Evolutionary conservation across 306 rosid genomes (phyloP).

Genomic region (Psophocarpus tetragonolobus): DNA sequence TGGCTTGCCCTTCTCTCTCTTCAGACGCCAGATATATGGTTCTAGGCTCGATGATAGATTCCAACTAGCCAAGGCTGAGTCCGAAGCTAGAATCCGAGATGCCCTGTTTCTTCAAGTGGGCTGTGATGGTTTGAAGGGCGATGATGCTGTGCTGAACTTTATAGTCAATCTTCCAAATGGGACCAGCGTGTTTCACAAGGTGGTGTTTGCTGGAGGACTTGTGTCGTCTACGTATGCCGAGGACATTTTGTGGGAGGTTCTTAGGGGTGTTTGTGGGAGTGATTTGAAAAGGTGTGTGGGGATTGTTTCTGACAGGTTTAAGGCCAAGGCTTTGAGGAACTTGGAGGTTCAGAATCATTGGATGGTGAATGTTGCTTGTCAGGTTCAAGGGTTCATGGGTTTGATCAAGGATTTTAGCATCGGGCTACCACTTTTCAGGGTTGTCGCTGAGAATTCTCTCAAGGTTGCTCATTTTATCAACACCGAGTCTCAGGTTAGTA

Average conservation of each 20-base stretch:
- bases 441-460: slow-evolving; percentile 64
- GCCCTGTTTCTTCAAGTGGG: slow-evolving; percentile 77
- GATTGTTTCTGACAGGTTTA: slow-evolving; percentile 73
- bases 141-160: slow-evolving; percentile 61
- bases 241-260: slow-evolving; percentile 70
- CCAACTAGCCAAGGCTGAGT: slow-evolving; percentile 54
- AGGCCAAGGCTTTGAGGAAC: slow-evolving; percentile 77
- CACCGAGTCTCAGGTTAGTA: slow-evolving; percentile 57
- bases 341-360: slow-evolving; percentile 81
- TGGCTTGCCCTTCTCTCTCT: slow-evolving; percentile 56
- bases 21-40: slow-evolving; percentile 64
- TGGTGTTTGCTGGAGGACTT: slow-evolving; percentile 54
- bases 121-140: slow-evolving; percentile 70
- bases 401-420: slow-evolving; percentile 77
- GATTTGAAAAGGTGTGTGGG: slow-evolving; percentile 71
- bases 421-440: slow-evolving; percentile 64
- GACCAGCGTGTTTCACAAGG: slow-evolving; percentile 65
- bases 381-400: slow-evolving; percentile 73
- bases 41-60: slow-evolving; percentile 75
- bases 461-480: slow-evolving; percentile 72
- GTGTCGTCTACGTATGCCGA: slow-evolving; percentile 69
- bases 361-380: slow-evolving; percentile 89
- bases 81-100: slow-evolving; percentile 74
- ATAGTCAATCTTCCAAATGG: slow-evolving; percentile 79
- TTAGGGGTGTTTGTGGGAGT: slow-evolving; percentile 56